Evolutionary conservation across 2,329 filamentous ascomycete species (phyloP).

Genomic region (Colletotrichum phormii): DNA sequence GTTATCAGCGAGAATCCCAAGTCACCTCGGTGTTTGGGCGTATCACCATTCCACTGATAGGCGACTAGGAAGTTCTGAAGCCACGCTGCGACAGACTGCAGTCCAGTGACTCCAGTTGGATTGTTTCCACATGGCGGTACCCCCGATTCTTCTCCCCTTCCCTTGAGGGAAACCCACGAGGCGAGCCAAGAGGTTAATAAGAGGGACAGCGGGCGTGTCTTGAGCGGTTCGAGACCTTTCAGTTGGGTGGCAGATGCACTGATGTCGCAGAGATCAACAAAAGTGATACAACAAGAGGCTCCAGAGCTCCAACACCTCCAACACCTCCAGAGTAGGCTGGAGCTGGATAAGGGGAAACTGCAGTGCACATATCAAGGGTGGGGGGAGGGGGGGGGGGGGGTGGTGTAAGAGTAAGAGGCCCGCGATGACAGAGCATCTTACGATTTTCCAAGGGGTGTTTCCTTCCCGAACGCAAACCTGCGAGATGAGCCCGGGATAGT

Average conservation of each 20-base stretch:
- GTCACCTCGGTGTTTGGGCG: conserved; percentile 18
- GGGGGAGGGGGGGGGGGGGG: too few species aligned
- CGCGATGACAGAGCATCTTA: conserved; percentile 28
- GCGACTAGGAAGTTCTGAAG: not conserved
- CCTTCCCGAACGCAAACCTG: not conserved
- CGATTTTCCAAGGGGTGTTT: conserved; percentile 2
- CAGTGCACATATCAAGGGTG: conserved; percentile 5
- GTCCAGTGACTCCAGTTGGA: not conserved
- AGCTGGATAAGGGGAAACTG: not conserved
- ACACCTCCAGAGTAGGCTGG: not conserved
- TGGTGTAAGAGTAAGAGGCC: too few species aligned
- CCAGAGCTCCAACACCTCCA: too few species aligned
- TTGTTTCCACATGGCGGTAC: not conserved
- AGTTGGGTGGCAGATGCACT: not conserved
- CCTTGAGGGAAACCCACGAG: not conserved
- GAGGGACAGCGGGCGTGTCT: not conserved
- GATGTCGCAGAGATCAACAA: conserved; percentile 4
- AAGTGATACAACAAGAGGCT: not conserved
- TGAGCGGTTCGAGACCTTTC: not conserved
- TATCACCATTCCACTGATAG: not conserved
- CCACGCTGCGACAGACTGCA: not conserved
- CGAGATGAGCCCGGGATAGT: conserved; percentile 23
- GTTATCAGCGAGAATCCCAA: conserved; percentile 13
- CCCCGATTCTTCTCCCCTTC: not conserved
- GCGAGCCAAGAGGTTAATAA: conserved; percentile 15